Evolutionary conservation across 2,329 filamentous ascomycete species (phyloP), one percentile per base, ranked within the genome.

Genomic region (Xylaria arbuscula): DNA sequence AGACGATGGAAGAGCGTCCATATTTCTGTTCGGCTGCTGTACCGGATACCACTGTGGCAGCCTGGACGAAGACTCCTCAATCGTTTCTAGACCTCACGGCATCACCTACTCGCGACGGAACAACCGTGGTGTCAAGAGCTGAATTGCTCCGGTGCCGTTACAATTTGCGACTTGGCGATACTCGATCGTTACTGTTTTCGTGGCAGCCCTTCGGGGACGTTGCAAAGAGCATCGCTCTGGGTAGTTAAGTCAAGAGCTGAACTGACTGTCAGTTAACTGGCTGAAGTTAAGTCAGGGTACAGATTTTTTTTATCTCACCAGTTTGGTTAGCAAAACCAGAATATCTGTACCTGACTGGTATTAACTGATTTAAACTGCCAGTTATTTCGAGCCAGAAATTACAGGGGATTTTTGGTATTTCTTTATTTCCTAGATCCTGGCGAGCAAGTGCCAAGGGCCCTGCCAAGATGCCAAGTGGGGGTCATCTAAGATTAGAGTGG

Each of bases 31-130:
- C 48, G 48, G 48, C 48, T 51, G 48, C 22, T 51, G 48, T 51
- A 51, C 48, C 48, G 22, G 48, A 51, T 51, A 51, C 48, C 48
- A 51, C 48, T 51, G 19, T 51, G 48, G 48, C 48, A 51, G 48
- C 48, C 48, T 51, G 13, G 48, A 51, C 48, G 48, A 19, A 51
- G 48, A 51, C 48, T 51, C 48, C 48, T 51, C 48, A 51, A 51
- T 51, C 48, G 48, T 51, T 51, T 51, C 48, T 51, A 51, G 48
- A 51, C 48, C 48, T 51, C 48, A 51, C 48, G 48, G 48, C 48
- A 51, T 51, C 48, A 51, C 22, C 48, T 51, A 51, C 48, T 51
- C 48, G 48, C 48, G 48, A 51, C 48, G 48, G 48, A 51, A 51
- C 48, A 51, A 51, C 48, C 48, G 48, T 51, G 45, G 40, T 48